A percentile compares a stretch with the other conserved stretches of the same genome.
phyloP scores from a whole-genome alignment of 306 rosid genomes.

The Datisca glomerata region DNA sequence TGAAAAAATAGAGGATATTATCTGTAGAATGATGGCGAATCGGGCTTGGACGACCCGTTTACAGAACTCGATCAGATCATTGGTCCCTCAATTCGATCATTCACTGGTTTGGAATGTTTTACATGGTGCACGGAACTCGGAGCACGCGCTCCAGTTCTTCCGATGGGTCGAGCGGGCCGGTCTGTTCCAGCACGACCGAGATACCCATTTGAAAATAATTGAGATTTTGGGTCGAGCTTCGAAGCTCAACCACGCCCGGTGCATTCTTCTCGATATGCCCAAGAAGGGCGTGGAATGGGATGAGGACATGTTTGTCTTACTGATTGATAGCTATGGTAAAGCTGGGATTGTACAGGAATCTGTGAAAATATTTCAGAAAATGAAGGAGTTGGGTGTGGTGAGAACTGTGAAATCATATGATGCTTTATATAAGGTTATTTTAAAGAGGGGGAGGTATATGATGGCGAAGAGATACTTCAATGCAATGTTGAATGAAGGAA shows the following conservation, averaged over 20 bases:
- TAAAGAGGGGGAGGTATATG: slow-evolving; percentile 68
- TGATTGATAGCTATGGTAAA: slow-evolving; percentile 65
- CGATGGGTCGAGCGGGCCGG: slow-evolving; percentile 84
- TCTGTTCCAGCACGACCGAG: slow-evolving; percentile 48
- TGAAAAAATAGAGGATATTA: slow-evolving; percentile 39
- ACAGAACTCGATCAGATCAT: slow-evolving; percentile 58
- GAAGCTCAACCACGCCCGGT: slow-evolving; percentile 82
- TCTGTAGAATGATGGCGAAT: slow-evolving; percentile 67
- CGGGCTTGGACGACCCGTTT: slow-evolving; percentile 93
- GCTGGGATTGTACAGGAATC: slow-evolving; percentile 86
- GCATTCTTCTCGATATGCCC: slow-evolving; percentile 53
- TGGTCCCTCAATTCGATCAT: slow-evolving; percentile 54
- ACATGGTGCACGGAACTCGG: slow-evolving; percentile 45
- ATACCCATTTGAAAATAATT: slow-evolving; percentile 63
- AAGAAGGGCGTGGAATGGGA: slow-evolving; percentile 36
- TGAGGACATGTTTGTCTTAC: slow-evolving; percentile 55
- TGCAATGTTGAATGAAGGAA: slow-evolving; percentile 66
- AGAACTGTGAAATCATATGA: slow-evolving; percentile 52
- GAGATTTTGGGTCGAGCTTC: slow-evolving; percentile 57
- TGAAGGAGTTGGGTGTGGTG: slow-evolving; percentile 58
- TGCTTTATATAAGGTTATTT: slow-evolving; percentile 61
- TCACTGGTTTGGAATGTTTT: slow-evolving; percentile 62
- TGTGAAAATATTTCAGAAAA: slow-evolving; percentile 62
- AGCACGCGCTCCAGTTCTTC: slow-evolving; percentile 75
- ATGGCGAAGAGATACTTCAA: slow-evolving; percentile 86